Evolutionary conservation across 257 asterid species (phyloP).

Genomic region (Solanum pinnatisectum): DNA sequence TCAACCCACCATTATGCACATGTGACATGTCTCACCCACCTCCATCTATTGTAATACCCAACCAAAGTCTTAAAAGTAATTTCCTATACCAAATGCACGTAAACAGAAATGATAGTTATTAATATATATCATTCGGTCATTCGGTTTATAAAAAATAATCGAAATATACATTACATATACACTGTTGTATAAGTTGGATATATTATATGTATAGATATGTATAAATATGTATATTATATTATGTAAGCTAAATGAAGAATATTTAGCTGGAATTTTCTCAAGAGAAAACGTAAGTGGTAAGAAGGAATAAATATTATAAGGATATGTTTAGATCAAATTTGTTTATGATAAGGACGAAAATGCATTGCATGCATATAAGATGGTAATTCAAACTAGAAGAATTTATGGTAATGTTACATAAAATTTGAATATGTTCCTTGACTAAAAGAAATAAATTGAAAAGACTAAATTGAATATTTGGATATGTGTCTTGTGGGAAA

Average conservation of each 20-base stretch:
- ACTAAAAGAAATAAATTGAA: neutral
- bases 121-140: neutral
- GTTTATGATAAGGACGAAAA: neutral
- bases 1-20: neutral
- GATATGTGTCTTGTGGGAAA: neutral
- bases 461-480: neutral
- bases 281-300: neutral
- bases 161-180: neutral
- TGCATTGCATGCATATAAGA: neutral
- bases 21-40: neutral
- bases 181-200: neutral
- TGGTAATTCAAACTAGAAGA: neutral
- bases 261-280: neutral
- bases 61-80: neutral
- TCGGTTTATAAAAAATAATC: neutral
- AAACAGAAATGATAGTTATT: neutral
- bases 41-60: neutral
- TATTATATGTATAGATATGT: neutral
- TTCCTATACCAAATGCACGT: neutral
- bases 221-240: neutral
- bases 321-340: neutral
- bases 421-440: neutral
- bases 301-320: neutral
- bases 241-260: neutral
- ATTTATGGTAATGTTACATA: neutral